Conservation (phyloP, 1,284 basidiomycete species). For the Moesziomyces parantarcticus region DNA sequence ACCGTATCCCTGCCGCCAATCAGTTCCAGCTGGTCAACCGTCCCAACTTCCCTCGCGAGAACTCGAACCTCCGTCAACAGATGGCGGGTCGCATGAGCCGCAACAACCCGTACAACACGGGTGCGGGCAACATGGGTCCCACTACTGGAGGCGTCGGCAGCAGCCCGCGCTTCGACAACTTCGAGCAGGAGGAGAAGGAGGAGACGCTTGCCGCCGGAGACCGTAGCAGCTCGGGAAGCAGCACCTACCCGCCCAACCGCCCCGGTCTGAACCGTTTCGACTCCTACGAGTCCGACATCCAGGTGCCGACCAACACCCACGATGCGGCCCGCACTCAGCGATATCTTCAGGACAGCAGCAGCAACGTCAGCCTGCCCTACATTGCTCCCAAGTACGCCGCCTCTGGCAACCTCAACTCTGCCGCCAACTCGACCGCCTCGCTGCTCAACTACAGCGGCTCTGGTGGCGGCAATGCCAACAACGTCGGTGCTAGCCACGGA, state of each 20-base stretch:
- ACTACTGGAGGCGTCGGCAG: slow-evolving; percentile 18
- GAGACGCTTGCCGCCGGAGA: slow-evolving; percentile 1
- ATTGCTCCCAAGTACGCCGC: slow-evolving; percentile 37
- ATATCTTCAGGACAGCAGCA: slow-evolving; percentile 46
- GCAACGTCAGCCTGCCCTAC: slow-evolving; percentile 42
- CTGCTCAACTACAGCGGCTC: slow-evolving; percentile 37
- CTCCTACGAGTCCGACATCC: slow-evolving; percentile 40
- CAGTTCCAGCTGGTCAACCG: slow-evolving; percentile 41
- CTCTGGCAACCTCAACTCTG: slow-evolving; percentile 19
- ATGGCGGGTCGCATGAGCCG: slow-evolving; percentile 18
- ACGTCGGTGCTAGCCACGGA: slow-evolving; percentile 26
- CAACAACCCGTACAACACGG: slow-evolving; percentile 24
- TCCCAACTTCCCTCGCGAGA: slow-evolving; percentile 37
- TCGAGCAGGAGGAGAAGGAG: slow-evolving; percentile 8
- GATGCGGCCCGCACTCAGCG: slow-evolving; percentile 39
- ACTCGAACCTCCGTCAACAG: slow-evolving; percentile 34
- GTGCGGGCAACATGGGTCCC: slow-evolving; percentile 14
- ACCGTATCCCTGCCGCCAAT: slow-evolving; percentile 18
- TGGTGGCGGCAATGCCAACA: slow-evolving; percentile 19
- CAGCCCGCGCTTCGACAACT: slow-evolving; percentile 29
- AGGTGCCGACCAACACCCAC: slow-evolving; percentile 33
- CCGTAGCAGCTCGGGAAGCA: slow-evolving; percentile 11
- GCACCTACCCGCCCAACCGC: slow-evolving; percentile 26
- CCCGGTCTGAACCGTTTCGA: slow-evolving; percentile 30
- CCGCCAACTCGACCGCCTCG: slow-evolving; percentile 29